A percentile compares a stretch with the other conserved stretches of the same genome.
Evolutionary conservation across 768 basidiomycete species (phyloP).

Genomic region (Amanita jacksonii): DNA sequence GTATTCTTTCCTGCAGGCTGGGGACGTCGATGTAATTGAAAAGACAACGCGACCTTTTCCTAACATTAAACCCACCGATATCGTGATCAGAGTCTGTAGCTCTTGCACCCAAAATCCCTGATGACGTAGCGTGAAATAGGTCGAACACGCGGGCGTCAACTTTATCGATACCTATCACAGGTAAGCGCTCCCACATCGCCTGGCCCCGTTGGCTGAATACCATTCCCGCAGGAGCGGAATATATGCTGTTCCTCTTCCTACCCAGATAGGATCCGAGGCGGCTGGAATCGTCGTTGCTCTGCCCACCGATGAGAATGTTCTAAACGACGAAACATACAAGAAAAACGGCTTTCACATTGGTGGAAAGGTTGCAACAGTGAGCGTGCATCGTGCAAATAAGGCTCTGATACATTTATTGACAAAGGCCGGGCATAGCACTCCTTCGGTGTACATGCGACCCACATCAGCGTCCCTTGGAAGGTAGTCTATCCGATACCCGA

Average conservation of each 20-base stretch:
- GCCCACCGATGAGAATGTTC: conserved; percentile 54
- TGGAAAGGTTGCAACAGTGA: conserved; percentile 61
- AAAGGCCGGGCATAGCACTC: conserved; percentile 26
- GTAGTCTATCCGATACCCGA: conserved; percentile 57
- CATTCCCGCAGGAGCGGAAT: conserved; percentile 43
- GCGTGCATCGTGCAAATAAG: too few species aligned
- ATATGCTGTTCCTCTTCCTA: conserved; percentile 55
- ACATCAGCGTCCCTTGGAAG: conserved; percentile 57
- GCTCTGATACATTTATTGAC: too few species aligned
- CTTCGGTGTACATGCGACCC: conserved; percentile 56
- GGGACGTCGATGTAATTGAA: conserved; percentile 70
- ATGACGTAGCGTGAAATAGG: conserved; percentile 24
- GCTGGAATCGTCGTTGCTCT: conserved; percentile 69
- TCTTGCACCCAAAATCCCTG: not conserved
- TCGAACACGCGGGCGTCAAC: conserved; percentile 75
- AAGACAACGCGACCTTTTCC: conserved; percentile 63
- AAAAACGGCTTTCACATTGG: conserved; percentile 58
- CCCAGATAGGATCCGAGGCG: conserved; percentile 67
- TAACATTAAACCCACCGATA: conserved; percentile 44
- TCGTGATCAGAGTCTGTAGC: conserved; percentile 37
- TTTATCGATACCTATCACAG: conserved; percentile 83
- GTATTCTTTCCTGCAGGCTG: conserved; percentile 32
- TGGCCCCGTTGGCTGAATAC: not conserved
- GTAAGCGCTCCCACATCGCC: conserved; percentile 22
- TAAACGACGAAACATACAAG: conserved; percentile 54